These are phyloP conservation scores for Zymoseptoria brevis DNA, from an alignment of 2,329 filamentous ascomycete genomes.

Conservation along the genomic window DNA sequence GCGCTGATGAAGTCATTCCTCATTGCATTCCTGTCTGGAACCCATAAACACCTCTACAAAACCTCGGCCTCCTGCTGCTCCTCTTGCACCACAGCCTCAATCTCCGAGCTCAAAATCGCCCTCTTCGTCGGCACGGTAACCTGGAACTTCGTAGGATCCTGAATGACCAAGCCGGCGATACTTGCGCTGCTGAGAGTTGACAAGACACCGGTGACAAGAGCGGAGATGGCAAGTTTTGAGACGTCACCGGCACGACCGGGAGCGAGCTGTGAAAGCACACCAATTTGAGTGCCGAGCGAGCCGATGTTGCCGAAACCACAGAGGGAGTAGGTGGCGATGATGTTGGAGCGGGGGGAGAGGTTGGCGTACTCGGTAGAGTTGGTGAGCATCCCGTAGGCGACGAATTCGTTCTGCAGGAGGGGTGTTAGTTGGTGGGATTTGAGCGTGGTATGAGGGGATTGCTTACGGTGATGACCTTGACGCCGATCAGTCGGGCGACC, in stretches of 20 bases:
- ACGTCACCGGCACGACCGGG: constrained; percentile 68
- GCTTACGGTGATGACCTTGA: constrained; percentile 68
- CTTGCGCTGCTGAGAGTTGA: constrained; percentile 71
- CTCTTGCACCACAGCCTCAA: background rate
- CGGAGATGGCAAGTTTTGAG: constrained; percentile 65
- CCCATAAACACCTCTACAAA: background rate
- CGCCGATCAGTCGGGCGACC: constrained; percentile 70
- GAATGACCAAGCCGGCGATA: constrained; percentile 68
- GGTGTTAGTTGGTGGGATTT: constrained; percentile 5
- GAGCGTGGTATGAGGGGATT: background rate
- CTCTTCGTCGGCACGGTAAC: background rate
- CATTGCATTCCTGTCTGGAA: background rate
- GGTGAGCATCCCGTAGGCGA: constrained; percentile 57
- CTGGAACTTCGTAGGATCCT: constrained; percentile 35
- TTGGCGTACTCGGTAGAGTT: constrained; percentile 44
- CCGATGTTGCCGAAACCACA: constrained; percentile 74
- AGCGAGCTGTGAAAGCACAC: constrained; percentile 74
- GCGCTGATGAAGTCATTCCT: background rate
- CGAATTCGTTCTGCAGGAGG: constrained; percentile 61
- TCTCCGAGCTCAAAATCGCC: background rate
- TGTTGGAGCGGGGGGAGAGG: constrained; percentile 61
- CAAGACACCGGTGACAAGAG: constrained; percentile 68
- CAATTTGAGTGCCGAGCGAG: constrained; percentile 81
- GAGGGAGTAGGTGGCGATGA: constrained; percentile 80
- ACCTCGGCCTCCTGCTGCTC: background rate